Evolutionary conservation across 2,329 filamentous ascomycete species (phyloP).

Genomic region (Trichoderma sp.): DNA sequence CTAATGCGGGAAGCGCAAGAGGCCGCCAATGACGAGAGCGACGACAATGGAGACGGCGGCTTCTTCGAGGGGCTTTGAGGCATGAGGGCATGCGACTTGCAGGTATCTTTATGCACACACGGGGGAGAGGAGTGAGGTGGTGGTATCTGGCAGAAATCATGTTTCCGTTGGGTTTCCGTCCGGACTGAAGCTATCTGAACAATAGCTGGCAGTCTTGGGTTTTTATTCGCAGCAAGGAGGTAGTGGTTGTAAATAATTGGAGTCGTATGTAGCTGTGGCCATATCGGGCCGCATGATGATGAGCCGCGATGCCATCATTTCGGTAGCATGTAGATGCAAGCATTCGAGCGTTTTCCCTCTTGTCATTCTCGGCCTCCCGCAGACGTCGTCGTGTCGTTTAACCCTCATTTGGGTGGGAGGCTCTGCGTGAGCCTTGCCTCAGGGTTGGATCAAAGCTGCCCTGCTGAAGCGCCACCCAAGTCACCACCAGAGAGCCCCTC

Average conservation of each 20-base stretch:
- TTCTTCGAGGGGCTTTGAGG: conserved; percentile 55
- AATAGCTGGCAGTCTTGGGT: background rate
- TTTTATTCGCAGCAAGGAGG: background rate
- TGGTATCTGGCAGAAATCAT: too few species aligned
- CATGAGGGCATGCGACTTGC: background rate
- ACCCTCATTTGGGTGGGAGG: too few species aligned
- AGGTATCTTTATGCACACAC: conserved; percentile 4
- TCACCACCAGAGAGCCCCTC: background rate
- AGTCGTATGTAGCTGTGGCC: too few species aligned
- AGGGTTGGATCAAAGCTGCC: too few species aligned
- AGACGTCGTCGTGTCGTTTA: too few species aligned
- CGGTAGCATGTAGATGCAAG: background rate
- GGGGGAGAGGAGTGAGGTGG: background rate
- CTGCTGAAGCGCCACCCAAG: background rate
- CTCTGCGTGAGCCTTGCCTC: background rate
- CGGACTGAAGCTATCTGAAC: too few species aligned
- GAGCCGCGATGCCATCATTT: background rate
- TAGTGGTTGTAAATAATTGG: too few species aligned
- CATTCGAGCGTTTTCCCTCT: background rate
- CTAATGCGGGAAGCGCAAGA: conserved; percentile 42
- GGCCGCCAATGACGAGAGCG: conserved; percentile 42
- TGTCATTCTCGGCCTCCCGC: background rate
- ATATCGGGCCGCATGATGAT: too few species aligned
- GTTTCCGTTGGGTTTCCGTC: too few species aligned
- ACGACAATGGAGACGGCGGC: conserved; percentile 56